Evolutionary conservation across 2,329 filamentous ascomycete genomes (phyloP), one percentile per base, ranked within the genome.

Genomic region (Diaporthe eres): DNA sequence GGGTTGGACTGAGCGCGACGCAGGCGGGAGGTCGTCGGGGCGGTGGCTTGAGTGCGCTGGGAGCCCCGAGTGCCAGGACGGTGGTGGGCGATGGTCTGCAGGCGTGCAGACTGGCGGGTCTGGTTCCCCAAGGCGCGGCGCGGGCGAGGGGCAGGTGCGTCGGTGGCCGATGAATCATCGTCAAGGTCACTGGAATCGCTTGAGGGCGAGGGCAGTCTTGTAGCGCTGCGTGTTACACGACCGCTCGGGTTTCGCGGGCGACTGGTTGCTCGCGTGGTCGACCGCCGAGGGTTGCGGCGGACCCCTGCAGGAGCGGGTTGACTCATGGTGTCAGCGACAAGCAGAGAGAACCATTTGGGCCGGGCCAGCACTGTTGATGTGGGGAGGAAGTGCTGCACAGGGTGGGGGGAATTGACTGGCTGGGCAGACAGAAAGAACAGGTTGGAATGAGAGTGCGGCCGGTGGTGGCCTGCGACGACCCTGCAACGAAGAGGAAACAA

Each of bases 201-300:
- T 44, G 71, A 65, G 31, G 71, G 71, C 10, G 71, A 73, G n/a
- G 70, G 39, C 42, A 65, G 75, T 42, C 75, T 74, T 57, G 75
- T 53, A 25, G 72, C 58, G 75, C 75, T 76, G 67, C 75, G 75
- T 63, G 75, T 76, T 68, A 76, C 75, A 65, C 75, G 75, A 60
- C 72, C 49, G 34, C 31, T 74, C 75, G 75, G 75, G 68, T 61
- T 68, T 31, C 65, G 25, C 57, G 57, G 67, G 65, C 72, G 75
- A 51, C 65, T 74, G 39, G 72, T 57, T 9, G 72, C 42, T n/a
- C 49, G 57, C 34, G 60, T 60, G 67, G 75, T 65, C 58, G 49
- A 70, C 67, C 75, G 75, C 67, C 75, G 75, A 60, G 75, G 75
- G 60, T 76, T 75, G 42, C 75, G 75, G 57, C 75, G 75, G 51